Percentiles rank a stretch among this genome's conserved stretches.
Conservation (phyloP, 345 rosid species). For the Populus pruinosa region DNA sequence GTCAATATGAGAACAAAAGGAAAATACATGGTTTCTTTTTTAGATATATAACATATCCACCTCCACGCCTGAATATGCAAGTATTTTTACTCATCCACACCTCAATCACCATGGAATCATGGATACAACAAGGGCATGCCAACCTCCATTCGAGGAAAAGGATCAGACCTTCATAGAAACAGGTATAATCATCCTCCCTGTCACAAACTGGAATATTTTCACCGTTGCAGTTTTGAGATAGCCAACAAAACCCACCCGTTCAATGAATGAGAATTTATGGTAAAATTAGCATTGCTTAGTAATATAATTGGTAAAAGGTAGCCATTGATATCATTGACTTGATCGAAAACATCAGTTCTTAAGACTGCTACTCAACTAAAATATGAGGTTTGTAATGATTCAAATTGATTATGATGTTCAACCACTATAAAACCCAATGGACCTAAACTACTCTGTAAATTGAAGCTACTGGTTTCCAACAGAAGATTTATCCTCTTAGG, state of each 20-base stretch:
- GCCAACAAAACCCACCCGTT: not conserved
- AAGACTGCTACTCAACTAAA: not conserved
- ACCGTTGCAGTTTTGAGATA: not conserved
- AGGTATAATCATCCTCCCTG: not conserved
- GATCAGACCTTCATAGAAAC: not conserved
- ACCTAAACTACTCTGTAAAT: constrained; percentile 8
- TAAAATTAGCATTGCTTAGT: not conserved
- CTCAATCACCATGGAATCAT: not conserved
- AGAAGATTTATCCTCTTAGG: not conserved
- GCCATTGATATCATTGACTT: not conserved
- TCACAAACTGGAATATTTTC: not conserved
- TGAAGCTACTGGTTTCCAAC: constrained; percentile 14
- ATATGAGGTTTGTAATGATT: not conserved
- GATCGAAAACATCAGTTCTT: not conserved
- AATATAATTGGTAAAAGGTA: not conserved
- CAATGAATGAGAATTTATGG: not conserved
- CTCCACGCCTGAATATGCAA: not conserved
- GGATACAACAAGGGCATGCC: not conserved
- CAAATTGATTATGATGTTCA: not conserved
- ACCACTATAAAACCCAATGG: not conserved
- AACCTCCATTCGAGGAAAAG: not conserved
- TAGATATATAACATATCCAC: no score
- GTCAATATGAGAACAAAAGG: no score
- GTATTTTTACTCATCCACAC: not conserved
- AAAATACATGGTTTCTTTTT: no score